Evolutionary conservation across 2,329 filamentous ascomycete species (phyloP).

Genomic region (Dothistroma septosporum): DNA sequence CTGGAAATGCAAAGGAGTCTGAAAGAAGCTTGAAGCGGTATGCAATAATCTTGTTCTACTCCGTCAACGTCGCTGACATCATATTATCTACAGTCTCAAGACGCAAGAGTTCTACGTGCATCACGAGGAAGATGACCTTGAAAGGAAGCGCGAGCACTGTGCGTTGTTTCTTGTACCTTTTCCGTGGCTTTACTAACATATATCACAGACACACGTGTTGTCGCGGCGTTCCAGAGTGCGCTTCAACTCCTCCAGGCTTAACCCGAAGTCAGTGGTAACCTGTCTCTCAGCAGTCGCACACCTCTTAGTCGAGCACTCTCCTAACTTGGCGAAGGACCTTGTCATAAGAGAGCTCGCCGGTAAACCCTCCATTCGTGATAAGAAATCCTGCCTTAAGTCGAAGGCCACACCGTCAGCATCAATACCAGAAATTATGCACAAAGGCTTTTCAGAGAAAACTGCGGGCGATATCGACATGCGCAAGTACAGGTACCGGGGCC

Average conservation of each 20-base stretch:
- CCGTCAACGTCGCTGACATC: slow-evolving; percentile 3
- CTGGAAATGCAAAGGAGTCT: slow-evolving; percentile 68
- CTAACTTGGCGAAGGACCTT: slow-evolving; percentile 19
- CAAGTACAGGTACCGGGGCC: background rate
- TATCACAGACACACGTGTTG: slow-evolving; percentile 42
- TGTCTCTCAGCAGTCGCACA: slow-evolving; percentile 20
- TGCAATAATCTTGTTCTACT: slow-evolving; percentile 11
- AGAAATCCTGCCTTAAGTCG: background rate
- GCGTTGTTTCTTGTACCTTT: slow-evolving; percentile 34
- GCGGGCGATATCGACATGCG: background rate
- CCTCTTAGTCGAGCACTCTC: slow-evolving; percentile 15
- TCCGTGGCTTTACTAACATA: background rate
- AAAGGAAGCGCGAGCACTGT: slow-evolving; percentile 78
- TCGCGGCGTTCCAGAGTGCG: slow-evolving; percentile 48
- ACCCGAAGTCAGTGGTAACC: slow-evolving; percentile 19
- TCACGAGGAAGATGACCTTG: slow-evolving; percentile 66
- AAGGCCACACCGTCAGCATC: background rate
- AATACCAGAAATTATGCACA: background rate
- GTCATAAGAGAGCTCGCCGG: background rate
- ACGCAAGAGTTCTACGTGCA: slow-evolving; percentile 75
- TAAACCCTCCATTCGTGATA: background rate
- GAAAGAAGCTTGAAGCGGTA: slow-evolving; percentile 73
- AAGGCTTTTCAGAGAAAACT: background rate
- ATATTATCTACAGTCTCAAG: slow-evolving; percentile 56
- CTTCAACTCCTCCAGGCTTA: slow-evolving; percentile 40